Evolutionary conservation across 2,329 filamentous ascomycete genomes (phyloP), one percentile per base, ranked within the genome.

Genomic region (Fusarium sp.): DNA sequence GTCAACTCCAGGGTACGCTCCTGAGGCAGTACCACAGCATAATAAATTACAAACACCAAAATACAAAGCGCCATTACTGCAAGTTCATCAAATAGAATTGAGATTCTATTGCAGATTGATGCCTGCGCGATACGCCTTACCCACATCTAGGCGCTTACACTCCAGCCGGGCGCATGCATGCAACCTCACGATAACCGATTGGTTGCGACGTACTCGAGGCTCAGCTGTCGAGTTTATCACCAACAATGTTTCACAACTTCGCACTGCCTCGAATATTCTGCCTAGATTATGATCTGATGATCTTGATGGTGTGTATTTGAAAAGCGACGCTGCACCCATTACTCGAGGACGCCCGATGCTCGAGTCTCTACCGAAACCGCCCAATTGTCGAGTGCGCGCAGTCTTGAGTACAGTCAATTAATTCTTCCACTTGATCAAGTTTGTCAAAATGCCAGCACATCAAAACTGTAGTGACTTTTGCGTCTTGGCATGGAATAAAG

Each of bases 401-500:
- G 31, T 31, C 30, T 31, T 4, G 13, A 31, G 13, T 7, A 13
- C 19, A 11, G 8, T 16, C 12, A 34, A 16, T 49, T 23, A 34
- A 16, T 49, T n/a, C 30, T 50, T 50, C 21, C 31, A 37, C 30
- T 30, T 28, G 6, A 13, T 28, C 11, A 28, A 28, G 28, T 28
- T 28, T 30, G 18, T 18, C 13, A 26, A 21, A 25, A 64, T 64
- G 58, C 4, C 43, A 13, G 10, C 31, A 26, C 65, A 64, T 16
- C 12, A 65, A 10, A 19, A 52, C 0, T 68, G 65, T 3, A n/a
- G 11, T 4, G 18, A 54, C 8, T 65, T 68, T 34, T 19, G 53
- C 9, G 65, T 68, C 1, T 12, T 49, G 6, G 19, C 14, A 14
- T 70, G 67, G 67, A 30, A 68, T 28, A 68, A 67, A 37, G 21